A percentile compares a stretch with the other conserved stretches of the same genome.
Evolutionary conservation across 768 basidiomycete genomes (phyloP).

Genomic region (Phanerochaete sordida): DNA sequence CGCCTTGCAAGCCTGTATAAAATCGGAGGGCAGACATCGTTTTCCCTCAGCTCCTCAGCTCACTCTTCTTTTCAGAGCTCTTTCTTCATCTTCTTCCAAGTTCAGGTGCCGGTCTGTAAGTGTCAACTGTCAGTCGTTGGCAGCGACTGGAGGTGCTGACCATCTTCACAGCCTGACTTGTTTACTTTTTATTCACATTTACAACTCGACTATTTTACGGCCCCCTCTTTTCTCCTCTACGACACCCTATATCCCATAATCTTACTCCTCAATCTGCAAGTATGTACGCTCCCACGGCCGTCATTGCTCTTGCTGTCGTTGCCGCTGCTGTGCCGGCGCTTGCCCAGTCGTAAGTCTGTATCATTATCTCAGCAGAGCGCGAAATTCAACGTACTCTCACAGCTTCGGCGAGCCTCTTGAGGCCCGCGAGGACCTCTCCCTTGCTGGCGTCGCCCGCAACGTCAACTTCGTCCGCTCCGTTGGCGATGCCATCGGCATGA

Average conservation of each 20-base stretch:
- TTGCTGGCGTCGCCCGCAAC: not conserved
- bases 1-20: not conserved
- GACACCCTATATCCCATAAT: not conserved
- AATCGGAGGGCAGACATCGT: not conserved
- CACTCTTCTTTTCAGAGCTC: not conserved
- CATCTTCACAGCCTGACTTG: not conserved
- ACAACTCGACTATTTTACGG: not conserved
- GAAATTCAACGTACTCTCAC: too few species aligned
- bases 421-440: not conserved
- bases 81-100: not conserved
- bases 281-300: constrained; percentile 3
- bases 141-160: not conserved
- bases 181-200: not conserved
- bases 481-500: not conserved
- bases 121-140: not conserved
- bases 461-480: not conserved
- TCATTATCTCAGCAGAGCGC: not conserved
- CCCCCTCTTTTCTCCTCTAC: not conserved
- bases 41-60: not conserved
- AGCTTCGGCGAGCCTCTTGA: not conserved
- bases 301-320: constrained; percentile 1
- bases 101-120: constrained; percentile 5
- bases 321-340: not conserved
- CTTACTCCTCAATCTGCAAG: not conserved
- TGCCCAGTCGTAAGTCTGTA: not conserved